Evolutionary conservation across 129 eudicot genomes (phyloP).

Genomic region (Sambucus nigra): DNA sequence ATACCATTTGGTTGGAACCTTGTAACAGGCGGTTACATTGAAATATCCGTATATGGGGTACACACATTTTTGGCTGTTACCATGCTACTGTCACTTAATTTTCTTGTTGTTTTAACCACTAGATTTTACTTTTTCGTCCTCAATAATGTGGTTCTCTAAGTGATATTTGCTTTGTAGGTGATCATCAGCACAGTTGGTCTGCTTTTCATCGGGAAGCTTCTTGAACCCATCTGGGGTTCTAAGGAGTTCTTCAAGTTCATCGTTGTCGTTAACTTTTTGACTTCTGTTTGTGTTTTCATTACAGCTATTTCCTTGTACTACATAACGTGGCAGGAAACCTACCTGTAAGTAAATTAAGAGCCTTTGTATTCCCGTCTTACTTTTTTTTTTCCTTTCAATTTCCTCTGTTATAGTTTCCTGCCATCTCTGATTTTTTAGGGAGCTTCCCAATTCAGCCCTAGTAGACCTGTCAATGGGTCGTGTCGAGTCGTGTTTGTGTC

Average conservation of each 20-base stretch:
- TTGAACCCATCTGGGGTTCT: conserved; percentile 96
- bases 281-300: conserved; percentile 73
- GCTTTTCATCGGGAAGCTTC: conserved; percentile 85
- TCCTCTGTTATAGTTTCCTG: too few relatives aligned
- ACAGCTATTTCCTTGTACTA: conserved; percentile 83
- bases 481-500: too few relatives aligned
- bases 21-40: conserved; percentile 82
- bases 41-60: conserved; percentile 85
- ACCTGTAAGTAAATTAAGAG: conserved; percentile 54
- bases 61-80: conserved; percentile 12
- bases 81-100: neutral
- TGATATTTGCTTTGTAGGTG: conserved; percentile 38
- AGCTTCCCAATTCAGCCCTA: too few relatives aligned
- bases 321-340: conserved; percentile 58
- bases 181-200: conserved; percentile 73
- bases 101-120: neutral
- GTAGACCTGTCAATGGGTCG: too few relatives aligned
- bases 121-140: neutral
- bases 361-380: too few relatives aligned
- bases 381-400: neutral
- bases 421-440: too few relatives aligned
- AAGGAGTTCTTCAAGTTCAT: conserved; percentile 90
- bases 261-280: conserved; percentile 77
- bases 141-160: neutral
- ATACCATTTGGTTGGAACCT: conserved; percentile 99